phyloP scores from a whole-genome alignment of 106 monocot species.

The Amphibolis antarctica region DNA sequence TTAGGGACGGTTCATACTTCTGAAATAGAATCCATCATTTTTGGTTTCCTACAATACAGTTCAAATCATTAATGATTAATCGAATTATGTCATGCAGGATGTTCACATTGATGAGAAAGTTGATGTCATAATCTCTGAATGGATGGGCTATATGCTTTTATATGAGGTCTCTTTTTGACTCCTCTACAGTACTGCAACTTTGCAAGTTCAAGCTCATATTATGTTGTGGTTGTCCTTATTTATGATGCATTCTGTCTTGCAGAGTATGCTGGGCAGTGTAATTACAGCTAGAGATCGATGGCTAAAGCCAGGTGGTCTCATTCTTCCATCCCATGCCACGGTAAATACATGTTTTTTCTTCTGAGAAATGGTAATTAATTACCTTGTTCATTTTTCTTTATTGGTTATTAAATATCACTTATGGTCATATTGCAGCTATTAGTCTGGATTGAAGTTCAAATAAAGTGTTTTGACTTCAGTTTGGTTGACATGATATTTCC shows the following conservation, averaged over 20 bases:
- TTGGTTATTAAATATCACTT: not conserved
- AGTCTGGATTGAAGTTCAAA: too few relatives aligned
- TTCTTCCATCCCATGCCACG: slow-evolving; percentile 97
- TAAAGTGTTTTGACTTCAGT: too few relatives aligned
- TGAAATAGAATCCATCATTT: too few relatives aligned
- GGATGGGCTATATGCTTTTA: slow-evolving; percentile 99
- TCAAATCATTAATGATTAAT: too few relatives aligned
- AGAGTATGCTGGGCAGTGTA: slow-evolving; percentile 95
- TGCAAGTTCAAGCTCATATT: slow-evolving; percentile 1
- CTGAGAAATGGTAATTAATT: not conserved
- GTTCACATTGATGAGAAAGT: slow-evolving; percentile 81
- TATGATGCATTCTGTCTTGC: not conserved
- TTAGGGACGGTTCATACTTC: too few relatives aligned
- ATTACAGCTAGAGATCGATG: slow-evolving; percentile 88
- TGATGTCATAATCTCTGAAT: slow-evolving; percentile 98
- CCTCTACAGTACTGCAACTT: not conserved
- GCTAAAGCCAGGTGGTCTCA: slow-evolving; percentile 93
- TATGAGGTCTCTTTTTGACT: slow-evolving; percentile 57
- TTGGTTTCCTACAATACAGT: too few relatives aligned
- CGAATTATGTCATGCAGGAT: slow-evolving; percentile 38
- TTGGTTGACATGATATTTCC: too few relatives aligned
- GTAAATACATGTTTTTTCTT: slow-evolving; percentile 22
- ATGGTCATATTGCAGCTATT: too few relatives aligned
- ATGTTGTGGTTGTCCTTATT: not conserved
- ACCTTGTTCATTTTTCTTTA: not conserved